A percentile compares a stretch with the other conserved stretches of the same genome.
Conservation (phyloP, 129 eudicot species). For the Arctium minus region DNA sequence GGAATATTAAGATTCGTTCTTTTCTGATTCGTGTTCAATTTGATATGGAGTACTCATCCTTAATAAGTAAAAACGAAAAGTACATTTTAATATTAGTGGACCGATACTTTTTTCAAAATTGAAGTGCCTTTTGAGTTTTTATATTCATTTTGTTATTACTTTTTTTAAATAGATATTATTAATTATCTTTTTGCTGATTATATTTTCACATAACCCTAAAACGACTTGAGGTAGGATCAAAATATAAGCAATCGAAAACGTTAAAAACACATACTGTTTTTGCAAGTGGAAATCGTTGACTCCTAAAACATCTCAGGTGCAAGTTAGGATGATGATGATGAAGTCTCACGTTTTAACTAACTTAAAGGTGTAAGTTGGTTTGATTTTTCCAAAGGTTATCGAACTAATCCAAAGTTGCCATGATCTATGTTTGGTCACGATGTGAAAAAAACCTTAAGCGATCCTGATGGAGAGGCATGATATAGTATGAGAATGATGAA, state of each 20-base stretch:
- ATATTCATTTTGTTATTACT: neutral
- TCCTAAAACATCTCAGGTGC: neutral
- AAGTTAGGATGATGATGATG: neutral
- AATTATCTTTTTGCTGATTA: neutral
- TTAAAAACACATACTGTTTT: neutral
- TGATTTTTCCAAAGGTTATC: neutral
- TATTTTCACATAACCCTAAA: neutral
- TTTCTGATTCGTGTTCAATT: neutral
- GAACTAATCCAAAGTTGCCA: neutral
- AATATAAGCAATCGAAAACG: too few relatives aligned
- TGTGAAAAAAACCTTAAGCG: neutral
- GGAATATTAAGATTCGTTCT: neutral
- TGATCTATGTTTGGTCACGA: neutral
- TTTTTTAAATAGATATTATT: neutral
- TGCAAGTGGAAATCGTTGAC: neutral
- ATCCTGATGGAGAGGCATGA: neutral
- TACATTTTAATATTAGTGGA: neutral
- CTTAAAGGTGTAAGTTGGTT: neutral
- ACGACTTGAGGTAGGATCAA: neutral
- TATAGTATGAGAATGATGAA: neutral
- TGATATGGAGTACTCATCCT: neutral
- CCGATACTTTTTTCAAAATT: neutral
- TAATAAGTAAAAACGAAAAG: neutral
- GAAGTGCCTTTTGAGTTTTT: neutral
- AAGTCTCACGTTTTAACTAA: neutral